phyloP scores from a whole-genome alignment of 2,329 filamentous ascomycete genomes.

The Xylaria sp. region DNA sequence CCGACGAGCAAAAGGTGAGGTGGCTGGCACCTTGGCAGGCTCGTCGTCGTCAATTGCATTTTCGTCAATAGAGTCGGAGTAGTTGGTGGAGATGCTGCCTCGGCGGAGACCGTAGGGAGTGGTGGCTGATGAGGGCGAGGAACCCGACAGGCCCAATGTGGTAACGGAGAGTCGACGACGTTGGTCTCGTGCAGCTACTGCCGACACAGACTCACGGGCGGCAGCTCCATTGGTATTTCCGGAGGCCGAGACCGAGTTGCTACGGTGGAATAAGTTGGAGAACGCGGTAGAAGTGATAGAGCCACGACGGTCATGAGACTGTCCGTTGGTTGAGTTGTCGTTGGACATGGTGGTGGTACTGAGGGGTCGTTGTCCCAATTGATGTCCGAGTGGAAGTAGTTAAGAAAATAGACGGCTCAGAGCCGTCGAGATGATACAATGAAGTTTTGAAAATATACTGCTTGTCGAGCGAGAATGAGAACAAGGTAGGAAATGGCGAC shows the following conservation, averaged over 20 bases:
- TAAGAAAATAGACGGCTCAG: background rate
- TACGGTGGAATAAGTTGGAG: slow-evolving; percentile 64
- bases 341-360: slow-evolving; percentile 38
- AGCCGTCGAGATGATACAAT: slow-evolving; percentile 1
- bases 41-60: slow-evolving; percentile 75
- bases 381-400: background rate
- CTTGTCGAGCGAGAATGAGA: background rate
- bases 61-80: slow-evolving; percentile 71
- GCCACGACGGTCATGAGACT: slow-evolving; percentile 53
- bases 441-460: too few relatives aligned
- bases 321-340: slow-evolving; percentile 37
- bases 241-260: slow-evolving; percentile 54
- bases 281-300: slow-evolving; percentile 64
- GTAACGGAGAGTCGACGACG: slow-evolving; percentile 76
- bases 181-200: slow-evolving; percentile 46
- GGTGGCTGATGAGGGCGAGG: slow-evolving; percentile 63
- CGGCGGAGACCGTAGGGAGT: slow-evolving; percentile 62
- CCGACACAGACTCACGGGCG: slow-evolving; percentile 34
- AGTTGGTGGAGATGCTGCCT: slow-evolving; percentile 69
- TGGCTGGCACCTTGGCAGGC: slow-evolving; percentile 63
- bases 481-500: background rate
- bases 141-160: slow-evolving; percentile 75
- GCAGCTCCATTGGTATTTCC: slow-evolving; percentile 37
- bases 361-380: slow-evolving; percentile 1
- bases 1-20: slow-evolving; percentile 78